phyloP scores from a whole-genome alignment of 2,329 filamentous ascomycete species.

The Rutstroemia sp. region DNA sequence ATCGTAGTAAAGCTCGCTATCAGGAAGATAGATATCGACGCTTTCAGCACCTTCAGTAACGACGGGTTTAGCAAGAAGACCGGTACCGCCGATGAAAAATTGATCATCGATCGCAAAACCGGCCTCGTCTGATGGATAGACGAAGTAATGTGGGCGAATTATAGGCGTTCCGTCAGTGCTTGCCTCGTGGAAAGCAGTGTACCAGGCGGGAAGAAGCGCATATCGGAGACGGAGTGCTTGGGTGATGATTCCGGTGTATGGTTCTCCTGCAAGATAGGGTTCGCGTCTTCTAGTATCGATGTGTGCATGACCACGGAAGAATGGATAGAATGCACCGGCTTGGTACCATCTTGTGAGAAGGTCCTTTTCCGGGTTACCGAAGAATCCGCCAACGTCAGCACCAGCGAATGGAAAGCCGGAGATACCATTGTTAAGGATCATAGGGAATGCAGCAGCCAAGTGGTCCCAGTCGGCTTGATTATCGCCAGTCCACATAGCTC shows the following conservation, averaged over 20 bases:
- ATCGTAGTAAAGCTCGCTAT: slow-evolving; percentile 86
- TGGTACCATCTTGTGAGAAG: slow-evolving; percentile 94
- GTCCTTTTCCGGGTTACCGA: slow-evolving; percentile 91
- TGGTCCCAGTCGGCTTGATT: slow-evolving; percentile 93
- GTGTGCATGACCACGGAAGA: slow-evolving; percentile 95
- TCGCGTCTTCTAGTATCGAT: slow-evolving; percentile 93
- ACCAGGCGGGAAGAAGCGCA: slow-evolving; percentile 85
- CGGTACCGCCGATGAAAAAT: slow-evolving; percentile 81
- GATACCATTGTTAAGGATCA: slow-evolving; percentile 89
- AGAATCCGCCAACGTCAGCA: slow-evolving; percentile 96
- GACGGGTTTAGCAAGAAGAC: slow-evolving; percentile 87
- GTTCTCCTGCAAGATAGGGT: slow-evolving; percentile 80
- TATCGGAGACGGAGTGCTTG: slow-evolving; percentile 85
- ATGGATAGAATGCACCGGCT: slow-evolving; percentile 92
- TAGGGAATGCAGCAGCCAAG: slow-evolving; percentile 80
- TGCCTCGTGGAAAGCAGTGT: slow-evolving; percentile 91
- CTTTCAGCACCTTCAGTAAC: slow-evolving; percentile 66
- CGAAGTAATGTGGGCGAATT: slow-evolving; percentile 86
- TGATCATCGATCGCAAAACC: slow-evolving; percentile 92
- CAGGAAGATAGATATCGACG: slow-evolving; percentile 78
- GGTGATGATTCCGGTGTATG: slow-evolving; percentile 79
- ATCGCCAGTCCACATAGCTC: slow-evolving; percentile 98
- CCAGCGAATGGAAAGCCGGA: slow-evolving; percentile 90
- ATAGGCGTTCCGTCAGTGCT: slow-evolving; percentile 78
- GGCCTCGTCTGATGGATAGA: slow-evolving; percentile 75